These are phyloP conservation scores for Eruca vesicaria DNA, from an alignment of 441 rosid genomes.

Conservation along the genomic window DNA sequence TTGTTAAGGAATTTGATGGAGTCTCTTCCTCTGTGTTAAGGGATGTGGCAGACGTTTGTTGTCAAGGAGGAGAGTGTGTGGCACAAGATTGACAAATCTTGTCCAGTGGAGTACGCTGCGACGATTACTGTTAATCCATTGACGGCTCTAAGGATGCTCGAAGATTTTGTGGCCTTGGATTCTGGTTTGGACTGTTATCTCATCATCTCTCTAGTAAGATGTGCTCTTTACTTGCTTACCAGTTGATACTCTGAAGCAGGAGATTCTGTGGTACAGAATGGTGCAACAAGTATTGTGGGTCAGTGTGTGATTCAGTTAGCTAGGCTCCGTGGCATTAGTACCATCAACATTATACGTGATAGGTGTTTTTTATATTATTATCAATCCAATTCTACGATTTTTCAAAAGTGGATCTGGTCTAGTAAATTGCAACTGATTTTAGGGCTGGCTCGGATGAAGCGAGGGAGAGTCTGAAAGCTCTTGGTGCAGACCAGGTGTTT, in stretches of 20 bases:
- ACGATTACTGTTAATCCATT: slow-evolving; percentile 90
- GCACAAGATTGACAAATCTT: slow-evolving; percentile 75
- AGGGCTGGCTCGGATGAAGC: slow-evolving; percentile 87
- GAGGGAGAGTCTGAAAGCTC: slow-evolving; percentile 53
- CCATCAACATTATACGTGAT: slow-evolving; percentile 78
- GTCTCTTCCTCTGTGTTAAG: slow-evolving; percentile 33
- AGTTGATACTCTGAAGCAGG: slow-evolving; percentile 45
- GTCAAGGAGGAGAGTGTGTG: slow-evolving; percentile 69
- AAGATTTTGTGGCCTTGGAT: slow-evolving; percentile 65
- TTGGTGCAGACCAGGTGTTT: slow-evolving; percentile 60
- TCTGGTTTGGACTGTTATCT: slow-evolving; percentile 46
- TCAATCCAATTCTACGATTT: background rate
- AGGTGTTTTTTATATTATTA: slow-evolving; percentile 43
- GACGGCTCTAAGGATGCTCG: slow-evolving; percentile 90
- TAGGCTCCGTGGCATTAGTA: slow-evolving; percentile 60
- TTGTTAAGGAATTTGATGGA: background rate
- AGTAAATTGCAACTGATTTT: slow-evolving; percentile 20
- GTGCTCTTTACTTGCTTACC: slow-evolving; percentile 8
- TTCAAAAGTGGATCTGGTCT: background rate
- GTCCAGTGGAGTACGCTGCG: slow-evolving; percentile 88
- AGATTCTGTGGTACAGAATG: slow-evolving; percentile 86
- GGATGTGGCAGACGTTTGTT: slow-evolving; percentile 40
- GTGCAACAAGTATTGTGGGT: slow-evolving; percentile 89
- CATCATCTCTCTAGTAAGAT: background rate
- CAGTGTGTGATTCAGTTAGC: slow-evolving; percentile 92